Evolutionary conservation across 2,329 filamentous ascomycete species (phyloP).

Genomic region (Rhytidhysteron rufulum): DNA sequence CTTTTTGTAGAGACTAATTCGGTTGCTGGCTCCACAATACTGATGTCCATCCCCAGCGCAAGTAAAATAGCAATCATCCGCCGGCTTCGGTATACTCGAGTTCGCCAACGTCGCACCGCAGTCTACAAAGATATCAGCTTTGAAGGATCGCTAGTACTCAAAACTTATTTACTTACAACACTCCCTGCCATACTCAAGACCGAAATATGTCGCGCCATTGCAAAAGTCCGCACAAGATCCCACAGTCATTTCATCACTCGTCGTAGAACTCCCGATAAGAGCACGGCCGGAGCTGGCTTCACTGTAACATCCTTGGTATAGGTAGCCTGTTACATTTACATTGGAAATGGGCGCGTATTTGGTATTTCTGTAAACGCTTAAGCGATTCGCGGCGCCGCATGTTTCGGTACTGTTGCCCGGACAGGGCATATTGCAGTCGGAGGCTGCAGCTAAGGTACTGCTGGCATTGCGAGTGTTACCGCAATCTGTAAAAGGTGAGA

Average conservation of each 20-base stretch:
- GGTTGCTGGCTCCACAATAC: conserved; percentile 17
- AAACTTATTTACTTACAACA: conserved; percentile 7
- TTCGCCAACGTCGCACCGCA: conserved; percentile 17
- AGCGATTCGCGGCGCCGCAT: conserved; percentile 16
- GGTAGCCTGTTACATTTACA: conserved; percentile 16
- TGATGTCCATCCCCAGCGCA: conserved; percentile 17
- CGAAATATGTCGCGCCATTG: conserved; percentile 30
- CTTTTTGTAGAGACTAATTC: conserved; percentile 19
- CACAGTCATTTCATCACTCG: conserved; percentile 26
- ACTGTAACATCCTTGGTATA: conserved; percentile 39
- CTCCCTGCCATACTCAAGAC: conserved; percentile 25
- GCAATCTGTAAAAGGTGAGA: too few species aligned
- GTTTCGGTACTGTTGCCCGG: conserved; percentile 12
- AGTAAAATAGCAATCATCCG: conserved; percentile 14
- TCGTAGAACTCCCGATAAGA: conserved; percentile 30
- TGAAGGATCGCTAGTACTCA: neutral
- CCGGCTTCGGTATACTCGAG: conserved; percentile 9
- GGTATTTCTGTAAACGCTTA: conserved; percentile 34
- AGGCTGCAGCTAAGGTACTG: conserved; percentile 8
- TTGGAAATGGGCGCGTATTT: conserved; percentile 26
- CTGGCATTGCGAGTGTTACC: conserved; percentile 13
- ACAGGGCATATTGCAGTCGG: conserved; percentile 22
- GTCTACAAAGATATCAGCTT: conserved; percentile 6
- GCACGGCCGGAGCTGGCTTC: conserved; percentile 24
- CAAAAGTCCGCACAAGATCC: conserved; percentile 35